A percentile compares a stretch with the other conserved stretches of the same genome.
Evolutionary conservation across 208 protist species (phyloP).

Genomic region (Wallacemonas sp.): DNA sequence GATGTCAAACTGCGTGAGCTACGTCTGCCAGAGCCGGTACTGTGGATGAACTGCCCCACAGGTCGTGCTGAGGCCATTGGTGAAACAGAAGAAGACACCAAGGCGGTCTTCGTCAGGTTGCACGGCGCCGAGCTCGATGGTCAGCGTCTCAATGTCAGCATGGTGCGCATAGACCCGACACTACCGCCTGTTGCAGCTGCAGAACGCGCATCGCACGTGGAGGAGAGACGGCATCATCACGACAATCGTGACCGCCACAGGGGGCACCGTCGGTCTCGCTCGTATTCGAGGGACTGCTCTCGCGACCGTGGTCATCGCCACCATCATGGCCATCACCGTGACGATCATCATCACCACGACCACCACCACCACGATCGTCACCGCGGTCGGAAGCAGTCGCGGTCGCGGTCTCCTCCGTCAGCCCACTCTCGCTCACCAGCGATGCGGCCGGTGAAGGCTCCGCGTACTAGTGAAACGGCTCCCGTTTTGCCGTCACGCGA

Average conservation of each 20-base stretch:
- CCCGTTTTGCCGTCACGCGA: no score
- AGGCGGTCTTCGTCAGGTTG: constrained; percentile 33
- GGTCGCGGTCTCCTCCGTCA: neutral
- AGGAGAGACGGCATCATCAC: neutral
- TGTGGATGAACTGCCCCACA: constrained; percentile 42
- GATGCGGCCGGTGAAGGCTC: no score
- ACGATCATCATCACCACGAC: neutral
- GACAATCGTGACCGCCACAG: neutral
- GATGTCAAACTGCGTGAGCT: constrained; percentile 27
- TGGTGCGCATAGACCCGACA: constrained; percentile 25
- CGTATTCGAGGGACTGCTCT: neutral
- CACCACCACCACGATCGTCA: neutral
- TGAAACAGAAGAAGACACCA: constrained; percentile 36
- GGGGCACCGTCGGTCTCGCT: neutral
- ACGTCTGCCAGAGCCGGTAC: constrained; percentile 32
- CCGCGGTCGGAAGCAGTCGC: neutral
- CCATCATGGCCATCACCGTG: neutral
- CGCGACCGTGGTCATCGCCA: neutral
- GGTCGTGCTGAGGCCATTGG: constrained; percentile 43
- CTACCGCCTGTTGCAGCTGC: constrained; percentile 2
- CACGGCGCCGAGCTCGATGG: constrained; percentile 48
- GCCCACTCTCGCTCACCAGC: no score
- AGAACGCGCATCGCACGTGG: neutral
- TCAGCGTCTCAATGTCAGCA: constrained; percentile 32
- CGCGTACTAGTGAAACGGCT: no score